Percentiles rank a stretch among this genome's conserved stretches.
Conservation (phyloP, 2,329 filamentous ascomycete species). For the Tolypocladium capitatum region DNA sequence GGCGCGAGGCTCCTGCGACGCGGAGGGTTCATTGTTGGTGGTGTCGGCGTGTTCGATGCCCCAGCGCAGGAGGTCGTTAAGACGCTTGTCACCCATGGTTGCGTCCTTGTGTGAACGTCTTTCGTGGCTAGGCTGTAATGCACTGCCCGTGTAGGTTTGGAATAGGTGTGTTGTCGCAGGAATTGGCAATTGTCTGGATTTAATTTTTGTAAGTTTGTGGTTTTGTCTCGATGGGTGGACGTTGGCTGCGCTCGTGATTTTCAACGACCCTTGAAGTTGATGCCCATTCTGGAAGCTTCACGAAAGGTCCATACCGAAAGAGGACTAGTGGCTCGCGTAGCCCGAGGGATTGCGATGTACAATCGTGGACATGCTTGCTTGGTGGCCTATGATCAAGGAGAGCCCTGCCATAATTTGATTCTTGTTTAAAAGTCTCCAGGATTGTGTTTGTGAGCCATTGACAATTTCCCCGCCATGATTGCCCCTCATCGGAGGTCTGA, state of each 20-base stretch:
- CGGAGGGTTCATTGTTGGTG: slow-evolving; percentile 13
- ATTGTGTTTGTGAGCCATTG: no score
- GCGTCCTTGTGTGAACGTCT: not conserved
- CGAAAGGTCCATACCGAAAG: slow-evolving; percentile 11
- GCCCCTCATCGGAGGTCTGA: not conserved
- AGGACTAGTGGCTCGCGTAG: not conserved
- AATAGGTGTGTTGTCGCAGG: not conserved
- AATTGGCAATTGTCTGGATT: not conserved
- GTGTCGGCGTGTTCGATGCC: slow-evolving; percentile 38
- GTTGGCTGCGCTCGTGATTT: not conserved
- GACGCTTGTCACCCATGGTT: slow-evolving; percentile 36
- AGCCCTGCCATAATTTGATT: not conserved
- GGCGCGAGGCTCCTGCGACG: slow-evolving; percentile 18
- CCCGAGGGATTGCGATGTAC: not conserved
- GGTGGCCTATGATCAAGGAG: no score
- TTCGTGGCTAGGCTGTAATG: not conserved
- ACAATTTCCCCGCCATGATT: not conserved
- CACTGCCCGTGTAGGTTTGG: not conserved
- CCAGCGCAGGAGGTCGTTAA: slow-evolving; percentile 75
- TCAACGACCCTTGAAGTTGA: slow-evolving; percentile 7
- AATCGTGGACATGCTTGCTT: no score
- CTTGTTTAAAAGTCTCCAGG: accelerated
- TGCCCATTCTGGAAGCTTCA: slow-evolving; percentile 30
- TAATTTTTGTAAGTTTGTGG: not conserved
- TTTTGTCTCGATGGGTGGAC: not conserved